Evolutionary conservation across 768 basidiomycete species (phyloP), one percentile per base, ranked within the genome.

Genomic region (Hericium rajendrae): DNA sequence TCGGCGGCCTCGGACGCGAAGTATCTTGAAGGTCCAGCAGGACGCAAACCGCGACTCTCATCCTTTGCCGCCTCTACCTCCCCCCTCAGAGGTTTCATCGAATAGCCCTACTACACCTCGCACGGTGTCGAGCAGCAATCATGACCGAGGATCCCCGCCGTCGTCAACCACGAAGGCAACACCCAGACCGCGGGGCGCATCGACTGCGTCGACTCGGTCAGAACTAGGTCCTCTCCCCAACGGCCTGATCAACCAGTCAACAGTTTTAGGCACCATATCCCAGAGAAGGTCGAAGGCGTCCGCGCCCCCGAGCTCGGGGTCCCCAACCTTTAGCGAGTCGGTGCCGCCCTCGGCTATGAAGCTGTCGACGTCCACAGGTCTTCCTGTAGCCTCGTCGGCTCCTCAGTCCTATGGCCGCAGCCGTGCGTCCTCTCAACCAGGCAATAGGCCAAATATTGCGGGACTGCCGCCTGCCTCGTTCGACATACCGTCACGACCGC

Each of bases 391-490:
- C 6, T 56, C 48, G 22, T 18, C 52, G 18, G 26, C 51, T 10
- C 54, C 53, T 9, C 38, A 43, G 11, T n/a, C 38, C 8, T 59
- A 63, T 0, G 71, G 71, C 20, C 79, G 90, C 57, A 77, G 66
- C 57, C 80, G 90, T 50, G 86, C 90, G 38, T 81, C 80, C 12
- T 91, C 90, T 40, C 90, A 91, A 61, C 88, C 90, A 46, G 85
- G 83, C 26, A 78, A 86, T 57, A 74, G 86, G 56, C 86, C 87
- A 38, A 62, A n/a, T 40, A 13, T 50, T 6, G 6, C 24, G 81
- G 85, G 13, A 59, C 82, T 32, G 68, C 75, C 38, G 75, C 78
- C 60, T 77, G 73, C 74, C 60, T 82, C 79, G 43, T 73, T 72
- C 54, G 84, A 80, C 62, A 60, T 58, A 50, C 75, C 74, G 41